phyloP scores from a whole-genome alignment of 1,139 yeast species.

The Tardiomyces digboiensis region DNA sequence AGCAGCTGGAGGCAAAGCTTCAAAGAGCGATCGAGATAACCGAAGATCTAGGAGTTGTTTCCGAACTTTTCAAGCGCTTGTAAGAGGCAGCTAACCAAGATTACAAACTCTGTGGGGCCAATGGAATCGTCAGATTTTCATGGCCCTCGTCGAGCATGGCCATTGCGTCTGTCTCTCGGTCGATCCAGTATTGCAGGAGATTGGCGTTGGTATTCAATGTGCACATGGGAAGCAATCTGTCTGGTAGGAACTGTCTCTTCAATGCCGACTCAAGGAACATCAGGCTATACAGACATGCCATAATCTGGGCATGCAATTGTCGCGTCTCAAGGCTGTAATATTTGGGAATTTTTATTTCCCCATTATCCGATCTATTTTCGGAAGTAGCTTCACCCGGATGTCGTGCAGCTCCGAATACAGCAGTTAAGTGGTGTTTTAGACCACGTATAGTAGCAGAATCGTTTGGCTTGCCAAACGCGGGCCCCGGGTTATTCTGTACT shows the following conservation, averaged over 20 bases:
- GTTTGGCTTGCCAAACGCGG: background rate
- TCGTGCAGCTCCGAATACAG: background rate
- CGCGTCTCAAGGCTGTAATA: background rate
- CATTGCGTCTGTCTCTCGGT: too few species aligned
- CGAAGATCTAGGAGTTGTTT: constrained; percentile 4
- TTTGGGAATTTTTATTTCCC: too few species aligned
- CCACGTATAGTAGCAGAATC: background rate
- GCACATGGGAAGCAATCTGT: background rate
- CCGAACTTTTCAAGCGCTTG: constrained; percentile 1
- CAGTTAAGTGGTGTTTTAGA: background rate
- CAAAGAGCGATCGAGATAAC: constrained; percentile 3
- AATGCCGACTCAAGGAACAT: background rate
- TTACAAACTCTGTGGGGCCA: background rate
- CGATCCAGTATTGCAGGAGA: background rate
- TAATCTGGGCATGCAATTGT: background rate
- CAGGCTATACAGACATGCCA: background rate
- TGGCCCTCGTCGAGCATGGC: too few species aligned
- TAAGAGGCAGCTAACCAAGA: background rate
- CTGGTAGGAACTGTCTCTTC: background rate
- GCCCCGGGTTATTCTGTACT: background rate
- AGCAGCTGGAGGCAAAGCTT: constrained; percentile 1
- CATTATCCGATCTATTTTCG: too few species aligned
- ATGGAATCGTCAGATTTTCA: background rate
- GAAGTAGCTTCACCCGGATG: background rate
- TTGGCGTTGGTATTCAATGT: background rate